Percentiles rank a stretch among this genome's conserved stretches.
These are phyloP conservation scores for Fusarium subglutinans DNA, from an alignment of 2,329 filamentous ascomycete species.

Conservation along the genomic window DNA sequence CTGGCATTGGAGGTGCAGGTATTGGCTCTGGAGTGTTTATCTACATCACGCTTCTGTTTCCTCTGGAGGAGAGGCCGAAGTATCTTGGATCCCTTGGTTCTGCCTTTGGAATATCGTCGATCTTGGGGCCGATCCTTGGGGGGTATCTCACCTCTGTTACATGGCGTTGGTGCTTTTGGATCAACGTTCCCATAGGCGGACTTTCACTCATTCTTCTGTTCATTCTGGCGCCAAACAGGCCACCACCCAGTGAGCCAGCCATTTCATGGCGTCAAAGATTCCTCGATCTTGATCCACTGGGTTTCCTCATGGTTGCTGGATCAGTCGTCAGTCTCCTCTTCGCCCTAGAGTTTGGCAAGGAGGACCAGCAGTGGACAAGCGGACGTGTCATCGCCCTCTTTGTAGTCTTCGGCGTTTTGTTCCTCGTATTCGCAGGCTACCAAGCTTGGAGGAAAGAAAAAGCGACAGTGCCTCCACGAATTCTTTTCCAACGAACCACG, in stretches of 20 bases:
- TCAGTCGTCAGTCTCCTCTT: slow-evolving; percentile 12
- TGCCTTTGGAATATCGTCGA: slow-evolving; percentile 3
- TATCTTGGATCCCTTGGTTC: background rate
- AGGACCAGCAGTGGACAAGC: background rate
- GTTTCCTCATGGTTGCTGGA: slow-evolving; percentile 12
- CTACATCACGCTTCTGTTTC: slow-evolving; percentile 13
- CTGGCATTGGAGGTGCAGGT: slow-evolving; percentile 18
- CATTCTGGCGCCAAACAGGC: background rate
- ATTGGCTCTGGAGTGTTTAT: slow-evolving; percentile 14
- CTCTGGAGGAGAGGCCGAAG: slow-evolving; percentile 10
- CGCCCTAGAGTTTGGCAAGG: slow-evolving; percentile 15
- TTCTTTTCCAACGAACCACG: background rate
- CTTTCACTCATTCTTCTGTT: background rate
- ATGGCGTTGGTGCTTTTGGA: slow-evolving; percentile 34
- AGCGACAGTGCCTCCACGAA: background rate
- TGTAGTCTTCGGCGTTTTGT: background rate
- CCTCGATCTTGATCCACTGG: slow-evolving; percentile 6
- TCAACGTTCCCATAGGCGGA: slow-evolving; percentile 19
- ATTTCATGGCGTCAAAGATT: slow-evolving; percentile 11
- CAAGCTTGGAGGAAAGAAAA: slow-evolving; percentile 16
- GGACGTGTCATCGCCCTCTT: background rate
- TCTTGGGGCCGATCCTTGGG: slow-evolving; percentile 17
- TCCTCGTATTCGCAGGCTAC: background rate
- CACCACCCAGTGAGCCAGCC: background rate
- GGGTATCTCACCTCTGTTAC: slow-evolving; percentile 14